phyloP scores from a whole-genome alignment of 768 basidiomycete species.

The Amyloporia xantha region DNA sequence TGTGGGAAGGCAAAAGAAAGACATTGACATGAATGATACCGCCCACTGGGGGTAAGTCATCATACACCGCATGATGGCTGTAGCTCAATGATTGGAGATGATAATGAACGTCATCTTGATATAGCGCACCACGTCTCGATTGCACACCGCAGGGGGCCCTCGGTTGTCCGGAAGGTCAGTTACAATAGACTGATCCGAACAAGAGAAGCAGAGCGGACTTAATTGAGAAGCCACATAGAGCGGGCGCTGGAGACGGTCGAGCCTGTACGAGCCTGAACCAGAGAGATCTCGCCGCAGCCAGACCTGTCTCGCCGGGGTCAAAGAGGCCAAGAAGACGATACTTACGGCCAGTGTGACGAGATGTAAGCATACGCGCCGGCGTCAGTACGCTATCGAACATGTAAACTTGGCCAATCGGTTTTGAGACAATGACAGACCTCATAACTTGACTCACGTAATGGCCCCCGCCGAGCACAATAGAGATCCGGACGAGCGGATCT shows the following conservation, averaged over 20 bases:
- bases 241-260: background rate
- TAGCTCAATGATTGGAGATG: no score
- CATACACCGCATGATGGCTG: no score
- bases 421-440: background rate
- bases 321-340: background rate
- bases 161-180: no score
- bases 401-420: background rate
- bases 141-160: no score
- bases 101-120: no score
- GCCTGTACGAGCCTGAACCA: background rate
- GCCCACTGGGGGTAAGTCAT: no score
- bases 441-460: background rate
- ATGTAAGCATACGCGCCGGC: background rate
- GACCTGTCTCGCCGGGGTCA: background rate
- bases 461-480: background rate
- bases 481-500: background rate
- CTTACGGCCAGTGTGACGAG: background rate
- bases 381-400: background rate
- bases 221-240: no score
- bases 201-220: no score
- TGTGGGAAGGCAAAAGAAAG: no score
- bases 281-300: background rate
- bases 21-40: no score
- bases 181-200: no score
- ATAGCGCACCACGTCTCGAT: no score